Conservation (phyloP, 2,329 filamentous ascomycete genomes). For the Nemania abortiva region DNA sequence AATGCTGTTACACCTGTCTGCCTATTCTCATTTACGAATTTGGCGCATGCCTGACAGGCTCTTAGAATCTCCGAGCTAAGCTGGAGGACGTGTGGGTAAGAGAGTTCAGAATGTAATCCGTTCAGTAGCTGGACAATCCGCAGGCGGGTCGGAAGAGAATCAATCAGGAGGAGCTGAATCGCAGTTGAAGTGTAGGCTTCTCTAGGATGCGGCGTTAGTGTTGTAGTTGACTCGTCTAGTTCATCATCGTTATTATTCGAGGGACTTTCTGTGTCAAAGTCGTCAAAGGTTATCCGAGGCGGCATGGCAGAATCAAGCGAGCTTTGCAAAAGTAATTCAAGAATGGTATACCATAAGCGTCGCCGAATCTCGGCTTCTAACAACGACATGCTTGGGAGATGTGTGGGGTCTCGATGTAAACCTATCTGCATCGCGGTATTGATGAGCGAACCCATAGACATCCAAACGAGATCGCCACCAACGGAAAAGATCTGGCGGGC, state of each 20-base stretch:
- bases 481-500: slow-evolving; percentile 58
- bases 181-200: slow-evolving; percentile 51
- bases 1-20: slow-evolving; percentile 51
- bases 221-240: slow-evolving; percentile 44
- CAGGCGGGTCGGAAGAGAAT: slow-evolving; percentile 54
- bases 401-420: slow-evolving; percentile 58
- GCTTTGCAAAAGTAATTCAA: slow-evolving; percentile 56
- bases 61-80: slow-evolving; percentile 53
- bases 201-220: slow-evolving; percentile 43
- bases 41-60: slow-evolving; percentile 42
- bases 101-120: slow-evolving; percentile 50
- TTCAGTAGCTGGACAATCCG: slow-evolving; percentile 53
- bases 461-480: slow-evolving; percentile 58
- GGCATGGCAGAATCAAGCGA: slow-evolving; percentile 57
- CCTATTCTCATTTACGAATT: slow-evolving; percentile 41
- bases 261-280: slow-evolving; percentile 57
- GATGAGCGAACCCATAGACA: slow-evolving; percentile 56
- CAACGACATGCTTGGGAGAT: slow-evolving; percentile 52
- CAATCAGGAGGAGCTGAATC: slow-evolving; percentile 53
- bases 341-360: slow-evolving; percentile 59
- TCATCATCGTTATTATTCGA: slow-evolving; percentile 54
- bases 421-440: slow-evolving; percentile 60
- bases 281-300: slow-evolving; percentile 54
- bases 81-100: slow-evolving; percentile 53
- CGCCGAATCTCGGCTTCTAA: slow-evolving; percentile 56